A percentile compares a stretch with the other conserved stretches of the same genome.
Evolutionary conservation across 495 filamentous ascomycete species (phyloP).

Genomic region (Daldinia grandis): DNA sequence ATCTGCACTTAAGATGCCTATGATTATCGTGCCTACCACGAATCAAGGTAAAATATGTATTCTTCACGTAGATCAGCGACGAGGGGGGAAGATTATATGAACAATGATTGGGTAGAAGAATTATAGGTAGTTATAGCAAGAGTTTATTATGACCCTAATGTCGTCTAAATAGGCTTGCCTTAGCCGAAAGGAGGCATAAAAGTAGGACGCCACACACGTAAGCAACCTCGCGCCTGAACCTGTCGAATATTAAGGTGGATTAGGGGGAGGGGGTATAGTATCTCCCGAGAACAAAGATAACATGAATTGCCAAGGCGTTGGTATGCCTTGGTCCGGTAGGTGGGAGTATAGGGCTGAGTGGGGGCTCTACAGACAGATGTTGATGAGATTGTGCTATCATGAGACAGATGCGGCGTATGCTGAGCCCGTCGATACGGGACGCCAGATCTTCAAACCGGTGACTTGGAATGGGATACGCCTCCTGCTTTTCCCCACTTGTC

Average conservation of each 20-base stretch:
- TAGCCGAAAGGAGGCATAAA: conserved; percentile 1
- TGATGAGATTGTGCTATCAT: not conserved
- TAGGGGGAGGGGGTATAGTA: not conserved
- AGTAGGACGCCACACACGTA: conserved; percentile 1
- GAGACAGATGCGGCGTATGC: not conserved
- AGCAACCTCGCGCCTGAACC: not conserved
- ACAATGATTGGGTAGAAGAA: conserved; percentile 9
- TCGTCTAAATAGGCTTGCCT: not conserved
- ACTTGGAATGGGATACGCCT: conserved; percentile 12
- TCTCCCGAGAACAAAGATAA: conserved; percentile 2
- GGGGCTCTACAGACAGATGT: not conserved
- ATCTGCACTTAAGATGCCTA: too few species aligned
- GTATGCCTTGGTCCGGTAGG: not conserved
- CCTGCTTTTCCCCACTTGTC: conserved; percentile 6
- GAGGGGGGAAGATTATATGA: not conserved
- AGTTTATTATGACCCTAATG: conserved; percentile 1
- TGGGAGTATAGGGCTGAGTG: conserved; percentile 5
- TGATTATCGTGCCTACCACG: not conserved
- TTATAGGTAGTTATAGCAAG: conserved; percentile 14
- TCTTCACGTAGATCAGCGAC: not conserved
- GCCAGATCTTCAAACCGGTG: not conserved
- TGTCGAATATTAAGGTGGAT: not conserved
- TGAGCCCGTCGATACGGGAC: not conserved
- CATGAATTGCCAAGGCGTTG: not conserved
- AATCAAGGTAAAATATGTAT: not conserved